Evolutionary conservation across 768 basidiomycete genomes (phyloP), one percentile per base, ranked within the genome.

Genomic region (Tulasnella sp.): DNA sequence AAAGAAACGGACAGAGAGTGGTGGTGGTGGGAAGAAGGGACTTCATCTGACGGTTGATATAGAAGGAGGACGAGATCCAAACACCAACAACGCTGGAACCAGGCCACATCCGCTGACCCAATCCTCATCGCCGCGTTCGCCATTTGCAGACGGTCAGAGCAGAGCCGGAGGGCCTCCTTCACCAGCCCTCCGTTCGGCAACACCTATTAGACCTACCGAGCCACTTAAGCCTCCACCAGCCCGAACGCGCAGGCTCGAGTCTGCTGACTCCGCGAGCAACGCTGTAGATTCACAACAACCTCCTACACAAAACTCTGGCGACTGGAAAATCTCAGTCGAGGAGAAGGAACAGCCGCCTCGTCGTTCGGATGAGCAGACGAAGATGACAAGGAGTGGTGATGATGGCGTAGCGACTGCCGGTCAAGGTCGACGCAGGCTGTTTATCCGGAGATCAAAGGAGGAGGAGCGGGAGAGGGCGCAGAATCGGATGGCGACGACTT

Each of bases 331-430:
- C 34, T 15, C 15, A 15, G 21, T 5, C 10, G 21, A 51, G 25
- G n/a, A 29, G 49, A 17, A 25, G 49, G 49, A 31, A n/a, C 61
- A 63, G 29, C 61, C 61, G n/a, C n/a, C n/a, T n/a, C n/a, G 48
- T 48, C 22, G 61, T 30, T n/a, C 24, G 61, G 44, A 61, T 22
- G 43, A 60, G 24, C 12, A 19, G 5, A 22, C 34, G 29, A 22
- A 34, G 52, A 10, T 42, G 19, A n/a, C 27, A n/a, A 22, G 19
- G 41, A 10, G 44, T 19, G 12, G 55, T 49, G 25, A 41, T 43
- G 11, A 24, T 43, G 42, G 44, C 25, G 19, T 43, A 38, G 22
- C 53, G 43, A 41, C 19, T 19, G 24, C 50, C 50, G 10, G 22
- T 21, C 30, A 41, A 27, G 15, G 52, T 31, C 29, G 31, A 41